Evolutionary conservation across 2,329 filamentous ascomycete genomes (phyloP), one percentile per base, ranked within the genome.

Genomic region (Trichoderma arundinaceum): DNA sequence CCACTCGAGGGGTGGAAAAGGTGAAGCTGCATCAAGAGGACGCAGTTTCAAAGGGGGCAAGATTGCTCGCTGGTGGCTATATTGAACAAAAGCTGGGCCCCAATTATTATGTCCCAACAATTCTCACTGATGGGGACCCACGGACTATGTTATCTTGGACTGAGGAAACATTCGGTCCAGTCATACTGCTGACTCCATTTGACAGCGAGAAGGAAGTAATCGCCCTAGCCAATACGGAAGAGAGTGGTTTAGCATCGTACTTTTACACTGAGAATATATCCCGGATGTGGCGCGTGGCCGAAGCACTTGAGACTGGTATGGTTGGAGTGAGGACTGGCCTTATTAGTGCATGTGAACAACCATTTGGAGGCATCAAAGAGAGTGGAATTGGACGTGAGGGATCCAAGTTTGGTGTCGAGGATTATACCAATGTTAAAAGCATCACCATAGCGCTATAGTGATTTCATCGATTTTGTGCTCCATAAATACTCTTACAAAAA

Each of bases 101-200:
- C 13, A 90, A 91, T 76, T 93, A 92, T 80, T 92, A 87, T 77
- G 83, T 89, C 69, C 88, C 88, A 0, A 93, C 91, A 0, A 85
- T 93, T 22, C 82, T 93, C 63, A 84, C 86, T 17, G 22, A 4
- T 28, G 86, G 91, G 83, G 90, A 78, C 17, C 12, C 39, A 22
- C 79, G 81, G 60, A 82, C 88, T 38, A 93, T 93, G 90, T 77
- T 82, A 44, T 78, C 92, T 44, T 83, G 85, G 9, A 79, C 80
- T 0, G 91, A 93, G 73, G 90, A 94, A 77, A 92, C 90, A 0
- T 94, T 94, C 71, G 90, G 90, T 0, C 91, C 90, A 2, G 86
- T 92, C 0, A 90, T 89, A 0, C 88, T 86, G 1, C 74, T 93
- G 1, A 91, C 91, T 79, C 82, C 84, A 49, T 92, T 92, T 74